Conservation (phyloP, 1,284 basidiomycete genomes). For the Tylopilus orsonianus region DNA sequence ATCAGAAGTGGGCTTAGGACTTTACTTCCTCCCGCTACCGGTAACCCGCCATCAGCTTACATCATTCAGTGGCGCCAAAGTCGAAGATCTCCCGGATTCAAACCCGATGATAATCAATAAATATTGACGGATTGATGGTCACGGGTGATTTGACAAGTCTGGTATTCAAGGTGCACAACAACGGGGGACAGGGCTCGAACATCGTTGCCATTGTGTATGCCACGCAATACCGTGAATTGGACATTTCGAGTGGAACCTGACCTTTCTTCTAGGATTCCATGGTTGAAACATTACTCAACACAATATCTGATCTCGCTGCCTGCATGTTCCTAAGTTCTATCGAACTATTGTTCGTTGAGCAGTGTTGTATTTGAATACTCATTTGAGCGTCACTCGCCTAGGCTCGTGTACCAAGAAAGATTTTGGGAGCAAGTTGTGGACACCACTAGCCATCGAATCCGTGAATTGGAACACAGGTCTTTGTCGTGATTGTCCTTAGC, state of each 20-base stretch:
- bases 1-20: slow-evolving; percentile 56
- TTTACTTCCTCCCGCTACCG: slow-evolving; percentile 44
- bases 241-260: too few species aligned
- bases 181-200: slow-evolving; percentile 52
- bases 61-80: slow-evolving; percentile 46
- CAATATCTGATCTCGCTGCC: background rate
- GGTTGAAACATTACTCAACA: background rate
- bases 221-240: slow-evolving; percentile 47
- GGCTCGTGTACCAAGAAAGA: too few species aligned
- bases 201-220: slow-evolving; percentile 52
- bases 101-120: slow-evolving; percentile 43
- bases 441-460: background rate
- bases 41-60: slow-evolving; percentile 48
- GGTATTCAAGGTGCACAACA: slow-evolving; percentile 43
- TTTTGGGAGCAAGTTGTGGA: too few species aligned
- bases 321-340: background rate
- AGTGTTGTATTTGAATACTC: background rate
- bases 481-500: background rate
- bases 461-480: background rate
- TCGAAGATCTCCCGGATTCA: slow-evolving; percentile 33
- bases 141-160: slow-evolving; percentile 40
- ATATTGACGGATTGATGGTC: slow-evolving; percentile 61
- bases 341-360: background rate
- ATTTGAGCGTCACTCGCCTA: background rate
- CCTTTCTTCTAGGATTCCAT: background rate